phyloP scores from a whole-genome alignment of 2,329 filamentous ascomycete genomes.

The Fusarium clavum region DNA sequence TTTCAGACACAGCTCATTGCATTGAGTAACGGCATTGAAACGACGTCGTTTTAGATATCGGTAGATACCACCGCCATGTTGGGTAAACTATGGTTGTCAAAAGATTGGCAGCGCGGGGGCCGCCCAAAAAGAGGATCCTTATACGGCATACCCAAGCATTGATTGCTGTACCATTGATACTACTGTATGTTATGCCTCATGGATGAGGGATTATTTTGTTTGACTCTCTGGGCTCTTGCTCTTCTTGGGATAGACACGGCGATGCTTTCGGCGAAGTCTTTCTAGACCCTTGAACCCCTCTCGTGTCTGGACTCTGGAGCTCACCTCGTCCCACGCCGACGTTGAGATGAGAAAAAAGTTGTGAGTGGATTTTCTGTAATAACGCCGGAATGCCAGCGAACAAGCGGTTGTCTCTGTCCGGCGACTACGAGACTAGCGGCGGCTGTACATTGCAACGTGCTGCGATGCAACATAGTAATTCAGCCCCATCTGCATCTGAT shows the following conservation, averaged over 20 bases:
- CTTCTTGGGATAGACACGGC: slow-evolving; percentile 42
- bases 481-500: slow-evolving; percentile 20
- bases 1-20: slow-evolving; percentile 38
- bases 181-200: slow-evolving; percentile 14
- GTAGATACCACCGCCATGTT: slow-evolving; percentile 36
- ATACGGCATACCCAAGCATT: not conserved
- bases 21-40: slow-evolving; percentile 40
- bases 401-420: slow-evolving; percentile 24
- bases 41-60: slow-evolving; percentile 34
- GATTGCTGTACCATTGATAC: not conserved
- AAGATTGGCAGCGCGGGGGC: slow-evolving; percentile 31
- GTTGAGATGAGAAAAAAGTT: slow-evolving; percentile 23
- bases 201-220: slow-evolving; percentile 39
- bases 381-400: slow-evolving; percentile 40
- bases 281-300: slow-evolving; percentile 40
- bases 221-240: slow-evolving; percentile 34
- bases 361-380: slow-evolving; percentile 35
- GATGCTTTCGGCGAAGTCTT: slow-evolving; percentile 33
- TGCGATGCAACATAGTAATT: slow-evolving; percentile 24
- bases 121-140: slow-evolving; percentile 19
- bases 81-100: slow-evolving; percentile 27
- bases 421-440: slow-evolving; percentile 39
- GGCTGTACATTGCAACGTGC: slow-evolving; percentile 29
- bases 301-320: slow-evolving; percentile 31
- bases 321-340: slow-evolving; percentile 9